phyloP scores from a whole-genome alignment of 768 basidiomycete genomes.

The Lentinus brumalis region DNA sequence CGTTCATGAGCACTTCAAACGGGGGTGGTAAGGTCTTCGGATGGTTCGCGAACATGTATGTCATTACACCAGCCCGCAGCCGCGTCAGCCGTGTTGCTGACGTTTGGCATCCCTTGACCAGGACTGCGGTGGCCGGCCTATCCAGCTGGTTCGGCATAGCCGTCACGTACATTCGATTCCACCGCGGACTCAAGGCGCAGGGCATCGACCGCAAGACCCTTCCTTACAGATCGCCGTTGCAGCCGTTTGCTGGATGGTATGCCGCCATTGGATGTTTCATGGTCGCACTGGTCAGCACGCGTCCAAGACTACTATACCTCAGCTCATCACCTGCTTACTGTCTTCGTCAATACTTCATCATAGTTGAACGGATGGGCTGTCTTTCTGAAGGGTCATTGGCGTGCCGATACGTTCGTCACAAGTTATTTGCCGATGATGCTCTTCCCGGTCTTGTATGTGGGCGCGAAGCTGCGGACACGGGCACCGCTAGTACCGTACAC shows the following conservation, averaged over 20 bases:
- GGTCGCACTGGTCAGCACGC: constrained; percentile 38
- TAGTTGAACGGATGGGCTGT: constrained; percentile 44
- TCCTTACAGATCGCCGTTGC: constrained; percentile 45
- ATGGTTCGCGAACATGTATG: constrained; percentile 35
- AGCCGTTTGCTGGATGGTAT: constrained; percentile 46
- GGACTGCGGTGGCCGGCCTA: constrained; percentile 42
- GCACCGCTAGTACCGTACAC: constrained; percentile 13
- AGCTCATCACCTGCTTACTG: too few species aligned
- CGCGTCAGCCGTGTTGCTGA: too few species aligned
- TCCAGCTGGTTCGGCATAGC: constrained; percentile 47
- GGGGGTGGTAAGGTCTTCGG: constrained; percentile 42
- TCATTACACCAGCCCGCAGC: too few species aligned
- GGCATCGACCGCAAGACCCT: constrained; percentile 49
- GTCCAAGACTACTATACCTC: too few species aligned
- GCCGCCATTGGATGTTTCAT: constrained; percentile 30
- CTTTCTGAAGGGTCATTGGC: constrained; percentile 42
- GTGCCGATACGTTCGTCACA: constrained; percentile 41
- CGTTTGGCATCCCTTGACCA: background rate
- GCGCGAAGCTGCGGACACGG: constrained; percentile 23
- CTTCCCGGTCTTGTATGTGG: constrained; percentile 50
- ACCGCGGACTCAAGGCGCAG: constrained; percentile 48
- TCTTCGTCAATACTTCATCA: background rate
- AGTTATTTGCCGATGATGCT: constrained; percentile 43
- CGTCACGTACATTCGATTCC: constrained; percentile 50
- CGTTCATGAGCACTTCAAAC: constrained; percentile 42